Percentiles rank a stretch among this genome's conserved stretches.
Conservation (phyloP, 805 yeast genomes). For the Barnettozyma vustinii region DNA sequence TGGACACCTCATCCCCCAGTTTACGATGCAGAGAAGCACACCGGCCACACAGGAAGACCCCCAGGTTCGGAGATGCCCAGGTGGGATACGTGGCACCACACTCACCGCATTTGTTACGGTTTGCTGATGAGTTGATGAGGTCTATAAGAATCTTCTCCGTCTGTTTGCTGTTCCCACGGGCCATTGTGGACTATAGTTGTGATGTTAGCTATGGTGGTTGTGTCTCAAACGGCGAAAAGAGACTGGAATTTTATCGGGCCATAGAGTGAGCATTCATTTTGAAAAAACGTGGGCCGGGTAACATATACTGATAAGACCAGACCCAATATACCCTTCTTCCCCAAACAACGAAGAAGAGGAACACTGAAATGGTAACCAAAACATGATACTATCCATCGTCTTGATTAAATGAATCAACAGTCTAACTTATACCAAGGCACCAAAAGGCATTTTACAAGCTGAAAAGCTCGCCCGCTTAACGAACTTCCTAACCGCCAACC, state of each 20-base stretch:
- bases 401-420: not conserved
- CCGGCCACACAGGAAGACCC: constrained; percentile 75
- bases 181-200: constrained; percentile 14
- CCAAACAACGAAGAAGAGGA: constrained; percentile 23
- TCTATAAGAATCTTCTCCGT: constrained; percentile 50
- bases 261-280: too few relatives aligned
- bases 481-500: constrained; percentile 35
- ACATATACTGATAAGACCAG: not conserved
- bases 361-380: not conserved
- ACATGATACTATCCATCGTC: not conserved
- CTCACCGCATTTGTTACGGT: constrained; percentile 74
- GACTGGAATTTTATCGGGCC: not conserved
- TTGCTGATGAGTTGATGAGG: constrained; percentile 51
- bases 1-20: constrained; percentile 55
- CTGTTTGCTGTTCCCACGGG: constrained; percentile 33
- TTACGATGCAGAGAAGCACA: constrained; percentile 77
- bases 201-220: not conserved
- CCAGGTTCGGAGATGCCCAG: constrained; percentile 35
- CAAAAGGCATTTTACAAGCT: constrained; percentile 11
- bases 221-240: not conserved
- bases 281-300: not conserved
- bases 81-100: constrained; percentile 64
- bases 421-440: constrained; percentile 37
- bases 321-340: not conserved
- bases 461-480: constrained; percentile 17